These are phyloP conservation scores for Rubroboletus satanas DNA, from an alignment of 768 basidiomycete species.

Conservation along the genomic window DNA sequence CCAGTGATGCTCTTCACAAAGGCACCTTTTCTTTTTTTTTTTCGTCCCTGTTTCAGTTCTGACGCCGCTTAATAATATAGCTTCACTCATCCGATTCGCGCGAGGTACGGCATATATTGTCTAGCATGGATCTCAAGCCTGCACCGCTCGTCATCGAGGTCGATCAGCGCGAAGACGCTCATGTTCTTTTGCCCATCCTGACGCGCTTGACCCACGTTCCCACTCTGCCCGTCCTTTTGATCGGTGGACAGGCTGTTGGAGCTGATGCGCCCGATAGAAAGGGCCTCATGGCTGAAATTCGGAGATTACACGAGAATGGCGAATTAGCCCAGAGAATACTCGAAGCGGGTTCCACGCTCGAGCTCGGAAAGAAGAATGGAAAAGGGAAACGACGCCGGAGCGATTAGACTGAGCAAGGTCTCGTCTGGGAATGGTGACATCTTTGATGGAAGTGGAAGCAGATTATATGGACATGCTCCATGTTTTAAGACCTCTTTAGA, in stretches of 20 bases:
- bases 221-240: constrained; percentile 62
- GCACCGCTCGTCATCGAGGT: constrained; percentile 66
- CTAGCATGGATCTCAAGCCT: constrained; percentile 54
- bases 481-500: neutral
- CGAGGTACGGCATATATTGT: constrained; percentile 60
- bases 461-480: neutral
- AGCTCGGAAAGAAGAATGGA: constrained; percentile 52
- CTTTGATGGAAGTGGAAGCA: neutral
- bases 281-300: constrained; percentile 44
- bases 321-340: constrained; percentile 48
- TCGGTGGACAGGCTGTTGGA: constrained; percentile 61
- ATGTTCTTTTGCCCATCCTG: constrained; percentile 59
- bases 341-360: constrained; percentile 55
- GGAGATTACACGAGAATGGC: constrained; percentile 45
- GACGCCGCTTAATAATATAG: constrained; percentile 31
- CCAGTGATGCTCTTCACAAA: constrained; percentile 76
- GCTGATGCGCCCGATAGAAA: constrained; percentile 18
- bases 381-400: constrained; percentile 23
- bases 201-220: constrained; percentile 51
- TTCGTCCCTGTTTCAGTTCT: constrained; percentile 3
- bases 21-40: constrained; percentile 32
- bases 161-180: constrained; percentile 67
- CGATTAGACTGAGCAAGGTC: constrained; percentile 1
- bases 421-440: constrained; percentile 6
- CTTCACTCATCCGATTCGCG: constrained; percentile 60